Conservation (phyloP, 371 early-diverging fungal genomes). For the Mycotypha africana region DNA sequence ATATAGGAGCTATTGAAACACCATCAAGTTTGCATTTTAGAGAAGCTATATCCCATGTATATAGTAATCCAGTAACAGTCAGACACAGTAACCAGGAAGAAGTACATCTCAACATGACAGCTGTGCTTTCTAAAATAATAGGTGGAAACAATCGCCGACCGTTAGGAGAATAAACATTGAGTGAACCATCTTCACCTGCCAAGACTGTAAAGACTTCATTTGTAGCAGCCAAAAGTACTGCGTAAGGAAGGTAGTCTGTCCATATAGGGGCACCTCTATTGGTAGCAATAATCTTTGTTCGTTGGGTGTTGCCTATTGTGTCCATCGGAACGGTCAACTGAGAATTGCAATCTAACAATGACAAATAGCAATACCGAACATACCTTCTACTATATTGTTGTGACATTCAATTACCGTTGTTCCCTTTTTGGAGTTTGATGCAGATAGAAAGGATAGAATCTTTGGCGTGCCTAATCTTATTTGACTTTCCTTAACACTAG, state of each 20-base stretch:
- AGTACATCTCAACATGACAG: conserved; percentile 52
- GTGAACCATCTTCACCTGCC: conserved; percentile 65
- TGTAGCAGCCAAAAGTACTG: conserved; percentile 59
- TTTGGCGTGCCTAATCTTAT: conserved; percentile 51
- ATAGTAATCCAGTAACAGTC: conserved; percentile 56
- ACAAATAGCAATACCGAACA: neutral
- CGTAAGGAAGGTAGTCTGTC: conserved; percentile 56
- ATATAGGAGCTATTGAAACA: conserved; percentile 55
- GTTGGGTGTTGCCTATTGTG: conserved; percentile 4
- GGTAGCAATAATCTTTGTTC: conserved; percentile 43
- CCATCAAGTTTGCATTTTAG: conserved; percentile 39
- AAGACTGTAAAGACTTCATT: conserved; percentile 52
- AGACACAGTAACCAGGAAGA: conserved; percentile 61
- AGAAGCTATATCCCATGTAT: conserved; percentile 63
- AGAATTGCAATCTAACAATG: too few species aligned
- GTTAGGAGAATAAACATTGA: conserved; percentile 61
- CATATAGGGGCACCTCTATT: conserved; percentile 46
- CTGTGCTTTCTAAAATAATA: conserved; percentile 61
- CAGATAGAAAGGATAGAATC: conserved; percentile 40
- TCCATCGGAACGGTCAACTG: too few species aligned
- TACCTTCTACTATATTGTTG: conserved; percentile 25
- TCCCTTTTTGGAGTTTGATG: conserved; percentile 18
- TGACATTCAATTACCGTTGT: conserved; percentile 47
- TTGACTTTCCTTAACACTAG: conserved; percentile 40
- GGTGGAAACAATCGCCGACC: conserved; percentile 71